Evolutionary conservation across 2,329 filamentous ascomycete species (phyloP), one percentile per base, ranked within the genome.

Genomic region (Clarireedia monteithiana): DNA sequence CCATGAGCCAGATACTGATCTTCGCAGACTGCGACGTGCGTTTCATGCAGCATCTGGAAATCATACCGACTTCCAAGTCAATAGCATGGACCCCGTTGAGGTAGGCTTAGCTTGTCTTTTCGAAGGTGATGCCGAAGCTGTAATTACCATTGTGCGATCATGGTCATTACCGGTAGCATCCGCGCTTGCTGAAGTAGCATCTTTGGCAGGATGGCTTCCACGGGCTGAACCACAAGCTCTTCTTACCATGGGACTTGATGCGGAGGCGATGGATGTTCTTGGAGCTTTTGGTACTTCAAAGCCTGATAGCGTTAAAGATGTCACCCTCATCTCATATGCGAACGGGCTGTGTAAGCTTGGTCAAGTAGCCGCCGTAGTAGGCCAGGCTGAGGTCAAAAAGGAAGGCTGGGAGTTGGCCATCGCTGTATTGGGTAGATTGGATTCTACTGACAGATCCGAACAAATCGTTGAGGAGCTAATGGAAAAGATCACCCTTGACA

Each of bases 371-470:
- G 48, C 48, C 23, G 55, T 45, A 14, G 50, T 66, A 39, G 65
- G 61, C 26, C 70, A 64, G 23, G 52, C 56, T n/a, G 59, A 61
- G 23, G 68, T 70, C 12, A 66, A 71, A 14, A 75, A 79, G 39
- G 85, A 91, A 63, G 91, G 92, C 7, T 97, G 92, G 92, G 90
- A 96, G 72, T 74, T 96, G 67, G 88, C 91, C 0, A 84, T 96
- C 45, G 83, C 90, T 58, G 81, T 96, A 10, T 77, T 96, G 47
- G 88, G 88, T 9, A 83, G 92, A 53, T 80, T 97, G 68, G 87
- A 95, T 66, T 84, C 91, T 58, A 76, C 80, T 0, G 77, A 82
- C 49, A 80, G 82, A 50, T 88, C 88, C 6, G 85, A 88, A 66
- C 81, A 86, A 61, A 85, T 85, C 58, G 88, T 96, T 10, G 80